Base-by-base conservation (phyloP, 495 filamentous ascomycete species). In the Aspergillus nanangensis region DNA sequence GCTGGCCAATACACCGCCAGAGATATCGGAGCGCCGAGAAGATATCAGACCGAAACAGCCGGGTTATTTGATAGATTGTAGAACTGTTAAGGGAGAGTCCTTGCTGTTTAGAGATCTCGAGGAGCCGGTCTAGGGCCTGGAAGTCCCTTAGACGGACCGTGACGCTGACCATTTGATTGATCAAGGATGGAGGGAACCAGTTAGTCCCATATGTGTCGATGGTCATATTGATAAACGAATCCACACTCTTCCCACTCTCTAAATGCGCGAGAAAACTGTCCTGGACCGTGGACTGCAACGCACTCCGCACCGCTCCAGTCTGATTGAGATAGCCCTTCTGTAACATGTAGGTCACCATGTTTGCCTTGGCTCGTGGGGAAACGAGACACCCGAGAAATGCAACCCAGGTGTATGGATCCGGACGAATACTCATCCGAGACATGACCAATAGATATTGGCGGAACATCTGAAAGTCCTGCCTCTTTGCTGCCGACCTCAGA, bases 371-470 rank as follows among this genome's bases (percentile, higher is more conserved):
- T 13, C 48, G 53, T 19, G 65, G 57, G 2, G 53, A 59, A 7
- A 63, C 38, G 35, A 71, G 51, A 14, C 56, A 62, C 21, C 59
- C 44, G 24, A 75, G 47, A 11, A 76, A 63, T 7, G 62, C 49
- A 13, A 70, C 33, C 75, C 74, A 77, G 9, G 71, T 77, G 3
- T 61, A n/a, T 23, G 58, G 21, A 38, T 74, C 66, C 14, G 75
- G 72, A 8, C 51, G 48, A 36, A 78, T 55, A 1, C 62, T 45
- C 15, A 52, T 35, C 40, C 53, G 48, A 10, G 51, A 33, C 71
- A 77, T 75, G 18, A 39, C 35, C 4, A 47, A 32, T 17, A 76
- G 39, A 14, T 70, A 41, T 3, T 41, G 27, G 8, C 51, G 53
- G 29, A 76, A 76, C 3, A 44, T 49, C 3, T 23, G 41, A 17